Evolutionary conservation across 2,329 filamentous ascomycete species (phyloP).

Genomic region (Penicillium sp.): DNA sequence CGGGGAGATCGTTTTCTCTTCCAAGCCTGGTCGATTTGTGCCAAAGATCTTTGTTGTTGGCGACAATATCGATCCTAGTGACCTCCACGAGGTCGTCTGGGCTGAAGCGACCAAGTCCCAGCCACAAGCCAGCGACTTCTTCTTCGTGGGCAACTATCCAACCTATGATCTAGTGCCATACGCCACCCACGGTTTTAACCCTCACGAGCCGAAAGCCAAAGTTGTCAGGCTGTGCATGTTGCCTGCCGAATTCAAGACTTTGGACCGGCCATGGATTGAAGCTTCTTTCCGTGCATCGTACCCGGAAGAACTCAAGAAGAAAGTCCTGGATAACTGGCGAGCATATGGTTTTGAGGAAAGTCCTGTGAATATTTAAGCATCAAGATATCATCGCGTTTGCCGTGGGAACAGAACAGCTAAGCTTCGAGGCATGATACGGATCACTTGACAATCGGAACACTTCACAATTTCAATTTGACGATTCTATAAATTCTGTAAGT

Average conservation of each 20-base stretch:
- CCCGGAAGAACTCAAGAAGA: slow-evolving; percentile 6
- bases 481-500: too few species aligned
- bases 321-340: slow-evolving; percentile 10
- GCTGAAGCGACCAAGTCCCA: slow-evolving; percentile 22
- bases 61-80: slow-evolving; percentile 20
- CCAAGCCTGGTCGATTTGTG: slow-evolving; percentile 23
- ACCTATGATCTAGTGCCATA: slow-evolving; percentile 16
- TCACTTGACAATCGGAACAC: too few species aligned
- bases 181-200: slow-evolving; percentile 9
- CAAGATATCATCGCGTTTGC: too few species aligned
- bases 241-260: slow-evolving; percentile 10
- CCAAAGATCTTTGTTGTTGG: slow-evolving; percentile 21
- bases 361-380: too few species aligned
- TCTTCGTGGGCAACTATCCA: slow-evolving; percentile 15
- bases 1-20: slow-evolving; percentile 19
- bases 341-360: slow-evolving; percentile 14
- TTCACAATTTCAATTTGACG: too few species aligned
- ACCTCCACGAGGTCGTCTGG: slow-evolving; percentile 19
- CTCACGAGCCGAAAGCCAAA: slow-evolving; percentile 6
- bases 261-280: slow-evolving; percentile 7
- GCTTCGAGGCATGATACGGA: too few species aligned
- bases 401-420: too few species aligned
- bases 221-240: slow-evolving; percentile 13
- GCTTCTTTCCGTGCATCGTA: slow-evolving; percentile 12
- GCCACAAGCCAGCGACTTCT: slow-evolving; percentile 9